phyloP scores from a whole-genome alignment of 2,329 filamentous ascomycete species.

The Microsporum canis region DNA sequence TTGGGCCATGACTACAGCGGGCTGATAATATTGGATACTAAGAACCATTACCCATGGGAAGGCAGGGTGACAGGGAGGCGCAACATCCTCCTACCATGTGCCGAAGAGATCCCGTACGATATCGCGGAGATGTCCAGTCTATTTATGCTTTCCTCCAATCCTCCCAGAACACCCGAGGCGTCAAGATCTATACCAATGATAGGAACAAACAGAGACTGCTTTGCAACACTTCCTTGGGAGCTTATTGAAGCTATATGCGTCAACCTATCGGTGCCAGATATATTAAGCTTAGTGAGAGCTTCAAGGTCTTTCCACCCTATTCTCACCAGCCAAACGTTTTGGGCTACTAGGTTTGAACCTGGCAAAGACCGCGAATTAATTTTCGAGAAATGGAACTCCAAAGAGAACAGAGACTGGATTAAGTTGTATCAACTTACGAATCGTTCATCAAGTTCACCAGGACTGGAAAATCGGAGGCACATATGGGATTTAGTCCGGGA shows the following conservation, averaged over 20 bases:
- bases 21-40: background rate
- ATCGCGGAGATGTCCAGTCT: background rate
- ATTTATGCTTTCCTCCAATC: background rate
- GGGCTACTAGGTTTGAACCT: background rate
- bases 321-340: slow-evolving; percentile 1
- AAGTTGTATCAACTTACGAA: background rate
- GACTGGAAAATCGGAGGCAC: background rate
- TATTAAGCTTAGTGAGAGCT: background rate
- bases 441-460: background rate
- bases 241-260: background rate
- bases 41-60: background rate
- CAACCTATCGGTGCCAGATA: background rate
- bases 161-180: background rate
- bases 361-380: background rate
- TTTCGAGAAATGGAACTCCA: background rate
- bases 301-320: background rate
- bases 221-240: background rate
- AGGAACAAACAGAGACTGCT: background rate
- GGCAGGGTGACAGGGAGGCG: too few relatives aligned
- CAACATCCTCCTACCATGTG: background rate
- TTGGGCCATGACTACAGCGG: background rate
- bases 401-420: background rate
- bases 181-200: background rate
- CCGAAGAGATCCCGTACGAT: background rate
- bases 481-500: background rate